Conservation (phyloP, 495 filamentous ascomycete species). For the Penicillium bovifimosum region DNA sequence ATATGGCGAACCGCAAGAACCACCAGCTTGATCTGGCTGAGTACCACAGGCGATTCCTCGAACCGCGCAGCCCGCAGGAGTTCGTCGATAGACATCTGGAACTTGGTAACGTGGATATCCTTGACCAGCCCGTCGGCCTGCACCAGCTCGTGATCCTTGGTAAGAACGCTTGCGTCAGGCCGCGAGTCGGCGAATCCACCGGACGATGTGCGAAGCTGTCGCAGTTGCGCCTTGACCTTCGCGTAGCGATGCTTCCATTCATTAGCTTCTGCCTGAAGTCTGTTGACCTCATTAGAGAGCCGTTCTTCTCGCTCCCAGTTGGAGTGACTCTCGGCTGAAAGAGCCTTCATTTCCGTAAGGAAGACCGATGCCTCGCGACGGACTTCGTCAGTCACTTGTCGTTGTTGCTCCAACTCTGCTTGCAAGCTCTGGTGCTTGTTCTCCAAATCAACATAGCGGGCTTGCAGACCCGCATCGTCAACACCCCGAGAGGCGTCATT, state of each 20-base stretch:
- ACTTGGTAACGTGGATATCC: constrained; percentile 89
- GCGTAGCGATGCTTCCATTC: constrained; percentile 90
- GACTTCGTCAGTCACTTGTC: constrained; percentile 83
- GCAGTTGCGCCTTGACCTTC: constrained; percentile 76
- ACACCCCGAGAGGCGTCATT: constrained; percentile 43
- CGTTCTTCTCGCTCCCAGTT: constrained; percentile 77
- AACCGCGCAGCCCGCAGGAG: constrained; percentile 71
- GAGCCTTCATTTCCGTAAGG: constrained; percentile 78
- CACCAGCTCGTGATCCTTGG: constrained; percentile 66
- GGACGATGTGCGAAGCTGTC: constrained; percentile 74
- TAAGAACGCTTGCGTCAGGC: constrained; percentile 55
- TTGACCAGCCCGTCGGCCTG: constrained; percentile 71
- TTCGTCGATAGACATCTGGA: constrained; percentile 93
- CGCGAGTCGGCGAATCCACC: constrained; percentile 60
- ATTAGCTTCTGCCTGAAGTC: constrained; percentile 72
- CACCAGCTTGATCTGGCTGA: constrained; percentile 76
- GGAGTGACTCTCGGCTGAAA: constrained; percentile 73
- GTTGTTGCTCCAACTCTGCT: constrained; percentile 62
- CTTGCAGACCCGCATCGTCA: constrained; percentile 45
- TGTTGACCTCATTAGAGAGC: constrained; percentile 63
- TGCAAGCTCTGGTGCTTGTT: constrained; percentile 69
- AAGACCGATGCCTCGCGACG: constrained; percentile 78
- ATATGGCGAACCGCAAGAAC: constrained; percentile 74
- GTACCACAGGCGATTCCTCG: constrained; percentile 63
- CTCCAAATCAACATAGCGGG: constrained; percentile 58